phyloP scores from a whole-genome alignment of 305 asterid species.

The Solanum hybrid region DNA sequence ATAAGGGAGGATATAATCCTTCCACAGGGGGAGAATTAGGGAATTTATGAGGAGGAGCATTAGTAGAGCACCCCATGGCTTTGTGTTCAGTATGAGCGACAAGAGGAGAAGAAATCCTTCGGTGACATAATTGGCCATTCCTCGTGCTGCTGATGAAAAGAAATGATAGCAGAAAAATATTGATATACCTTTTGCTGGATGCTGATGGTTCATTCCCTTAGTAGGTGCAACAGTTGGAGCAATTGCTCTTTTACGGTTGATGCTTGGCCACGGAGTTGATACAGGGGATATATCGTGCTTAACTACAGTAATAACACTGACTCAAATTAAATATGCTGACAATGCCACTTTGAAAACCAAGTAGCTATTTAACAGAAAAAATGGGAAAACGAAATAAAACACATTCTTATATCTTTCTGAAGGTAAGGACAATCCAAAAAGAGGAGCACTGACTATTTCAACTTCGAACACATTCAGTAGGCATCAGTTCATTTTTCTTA shows the following conservation, averaged over 20 bases:
- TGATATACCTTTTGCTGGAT: constrained; percentile 46
- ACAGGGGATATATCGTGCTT: constrained; percentile 31
- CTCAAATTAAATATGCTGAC: background rate
- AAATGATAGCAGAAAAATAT: background rate
- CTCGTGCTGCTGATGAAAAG: background rate
- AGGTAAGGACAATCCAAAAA: background rate
- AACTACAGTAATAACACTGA: constrained; percentile 20
- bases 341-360: background rate
- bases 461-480: background rate
- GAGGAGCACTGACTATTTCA: background rate
- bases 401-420: background rate
- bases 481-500: background rate
- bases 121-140: background rate
- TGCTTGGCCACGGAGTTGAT: constrained; percentile 47
- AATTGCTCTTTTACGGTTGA: constrained; percentile 19
- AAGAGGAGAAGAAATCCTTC: constrained; percentile 15
- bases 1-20: constrained; percentile 24
- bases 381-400: background rate
- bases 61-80: constrained; percentile 16
- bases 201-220: constrained; percentile 17
- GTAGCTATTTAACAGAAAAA: background rate
- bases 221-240: constrained; percentile 46
- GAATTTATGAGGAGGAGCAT: constrained; percentile 37
- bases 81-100: constrained; percentile 47
- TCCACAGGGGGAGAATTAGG: constrained; percentile 27